phyloP scores from a whole-genome alignment of 2,329 filamentous ascomycete genomes.

The Diatrype stigma region DNA sequence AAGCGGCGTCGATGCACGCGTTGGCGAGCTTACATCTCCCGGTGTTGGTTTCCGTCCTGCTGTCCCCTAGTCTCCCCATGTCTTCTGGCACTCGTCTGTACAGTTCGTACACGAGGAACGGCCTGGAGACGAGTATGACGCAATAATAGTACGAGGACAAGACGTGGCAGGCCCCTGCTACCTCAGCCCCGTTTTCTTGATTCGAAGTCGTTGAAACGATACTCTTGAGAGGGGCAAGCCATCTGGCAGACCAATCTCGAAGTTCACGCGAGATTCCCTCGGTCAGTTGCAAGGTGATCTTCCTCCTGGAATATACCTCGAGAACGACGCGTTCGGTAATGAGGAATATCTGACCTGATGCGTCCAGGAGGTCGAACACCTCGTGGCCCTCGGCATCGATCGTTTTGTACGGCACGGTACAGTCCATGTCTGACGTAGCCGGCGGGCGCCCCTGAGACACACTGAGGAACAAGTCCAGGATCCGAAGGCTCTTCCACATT shows the following conservation, averaged over 20 bases:
- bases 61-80: slow-evolving; percentile 11
- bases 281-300: slow-evolving; percentile 49
- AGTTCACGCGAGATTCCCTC: slow-evolving; percentile 51
- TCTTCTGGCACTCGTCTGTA: slow-evolving; percentile 39
- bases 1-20: slow-evolving; percentile 52
- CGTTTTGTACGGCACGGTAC: slow-evolving; percentile 45
- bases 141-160: slow-evolving; percentile 52
- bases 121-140: slow-evolving; percentile 53
- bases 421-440: slow-evolving; percentile 50
- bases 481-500: slow-evolving; percentile 50
- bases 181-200: slow-evolving; percentile 23
- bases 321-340: slow-evolving; percentile 47
- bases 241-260: slow-evolving; percentile 46
- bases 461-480: slow-evolving; percentile 49
- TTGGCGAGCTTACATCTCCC: slow-evolving; percentile 49
- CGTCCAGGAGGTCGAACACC: slow-evolving; percentile 42
- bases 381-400: slow-evolving; percentile 34
- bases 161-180: slow-evolving; percentile 47
- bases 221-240: slow-evolving; percentile 42
- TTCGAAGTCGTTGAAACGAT: slow-evolving; percentile 25
- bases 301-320: slow-evolving; percentile 49
- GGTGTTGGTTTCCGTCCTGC: slow-evolving; percentile 25
- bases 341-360: slow-evolving; percentile 48
- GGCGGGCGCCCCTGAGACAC: slow-evolving; percentile 52
- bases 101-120: slow-evolving; percentile 54